A percentile compares a stretch with the other conserved stretches of the same genome.
phyloP scores from a whole-genome alignment of 108 stramenopile species.

The Cyclotella sp. region DNA sequence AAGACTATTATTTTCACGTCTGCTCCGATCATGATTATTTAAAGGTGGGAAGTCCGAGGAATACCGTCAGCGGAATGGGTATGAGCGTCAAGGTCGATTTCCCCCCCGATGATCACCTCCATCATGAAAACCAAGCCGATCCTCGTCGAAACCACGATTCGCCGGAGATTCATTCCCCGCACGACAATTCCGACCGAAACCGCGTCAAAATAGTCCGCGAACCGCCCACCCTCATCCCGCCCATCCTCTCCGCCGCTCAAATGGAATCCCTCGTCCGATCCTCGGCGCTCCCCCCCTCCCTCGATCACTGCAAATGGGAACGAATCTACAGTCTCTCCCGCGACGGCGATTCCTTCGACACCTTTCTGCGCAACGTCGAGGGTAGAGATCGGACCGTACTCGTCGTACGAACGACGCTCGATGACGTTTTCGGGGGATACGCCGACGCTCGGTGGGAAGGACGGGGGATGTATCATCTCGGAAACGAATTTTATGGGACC shows the following conservation, averaged over 20 bases:
- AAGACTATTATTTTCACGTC: constrained; percentile 10
- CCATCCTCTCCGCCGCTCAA: constrained; percentile 35
- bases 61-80: constrained; percentile 41
- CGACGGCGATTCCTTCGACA: constrained; percentile 89
- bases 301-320: constrained; percentile 81
- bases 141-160: not conserved
- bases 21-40: constrained; percentile 24
- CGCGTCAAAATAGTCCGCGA: constrained; percentile 50
- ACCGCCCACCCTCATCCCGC: constrained; percentile 17
- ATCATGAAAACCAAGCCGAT: not conserved
- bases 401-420: constrained; percentile 70
- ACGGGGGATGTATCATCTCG: constrained; percentile 27
- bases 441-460: constrained; percentile 79
- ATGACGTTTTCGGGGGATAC: constrained; percentile 82
- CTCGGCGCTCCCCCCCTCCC: constrained; percentile 65
- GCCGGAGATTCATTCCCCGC: not conserved
- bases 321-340: constrained; percentile 77
- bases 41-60: constrained; percentile 37
- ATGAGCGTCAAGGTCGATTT: constrained; percentile 53
- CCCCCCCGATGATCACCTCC: constrained; percentile 11
- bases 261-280: constrained; percentile 60
- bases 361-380: constrained; percentile 69
- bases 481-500: constrained; percentile 71
- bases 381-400: constrained; percentile 65
- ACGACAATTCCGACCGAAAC: constrained; percentile 6